Evolutionary conservation across 1,284 basidiomycete genomes (phyloP), one percentile per base, ranked within the genome.

Genomic region (Phellopilus nigrolimitatus): DNA sequence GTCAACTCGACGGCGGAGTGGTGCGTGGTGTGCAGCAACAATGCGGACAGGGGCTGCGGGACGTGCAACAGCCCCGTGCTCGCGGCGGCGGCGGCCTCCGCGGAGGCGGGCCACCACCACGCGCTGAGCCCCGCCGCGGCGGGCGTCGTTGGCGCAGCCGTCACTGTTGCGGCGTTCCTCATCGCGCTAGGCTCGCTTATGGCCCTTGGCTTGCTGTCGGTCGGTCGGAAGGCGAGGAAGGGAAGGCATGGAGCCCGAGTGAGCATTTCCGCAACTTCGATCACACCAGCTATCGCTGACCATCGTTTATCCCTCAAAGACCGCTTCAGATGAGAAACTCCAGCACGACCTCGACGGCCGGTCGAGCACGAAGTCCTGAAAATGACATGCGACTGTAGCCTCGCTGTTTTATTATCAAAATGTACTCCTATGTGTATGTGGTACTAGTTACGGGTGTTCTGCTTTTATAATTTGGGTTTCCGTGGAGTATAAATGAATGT

Each of bases 121-220:
- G 65, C 56, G 33, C 74, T 82, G 57, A 73, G 70, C 56, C 74
- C 71, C 0, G 73, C 82, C 8, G 82, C 78, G 12, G 80, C 82
- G 25, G 82, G 82, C 1, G 80, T 83, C 66, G 64, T 85, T 8
- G 83, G 83, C 22, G 83, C 83, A 1, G 78, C 79, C 4, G 59
- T 85, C 55, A 75, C 76, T 24, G 59, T 79, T 24, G 74, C 68
- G 6, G 70, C 80, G 9, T 62, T 69, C 31, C 57, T 72, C 21
- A 56, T 68, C 12, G 66, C 70, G 52, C 59, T 80, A 12, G 69
- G 58, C 6, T 59, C 69, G 10, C 58, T 81, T 34, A 60, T 63
- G 17, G 73, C 77, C 64, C 49, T 78, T 37, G 79, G 82, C 0
- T 46, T 75, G 13, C 38, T 82, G 52, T 68, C 62, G 31, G 57